Evolutionary conservation across 257 asterid species (phyloP), one percentile per base, ranked within the genome.

Genomic region (Jacaranda copaia): DNA sequence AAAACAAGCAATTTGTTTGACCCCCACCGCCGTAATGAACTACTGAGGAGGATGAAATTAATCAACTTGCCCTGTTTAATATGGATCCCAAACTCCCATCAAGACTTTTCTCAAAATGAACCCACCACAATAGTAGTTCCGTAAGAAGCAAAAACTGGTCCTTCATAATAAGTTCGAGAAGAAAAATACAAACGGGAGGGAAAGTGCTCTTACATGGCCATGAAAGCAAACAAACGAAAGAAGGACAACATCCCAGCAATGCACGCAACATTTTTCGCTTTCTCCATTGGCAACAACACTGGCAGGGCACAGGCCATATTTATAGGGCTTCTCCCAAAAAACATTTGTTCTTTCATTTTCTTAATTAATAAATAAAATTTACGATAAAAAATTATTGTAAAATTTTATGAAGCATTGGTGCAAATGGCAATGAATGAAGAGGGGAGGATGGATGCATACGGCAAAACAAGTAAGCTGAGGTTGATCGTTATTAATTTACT

Each of bases 1-100:
- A 2, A 42, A 42, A 42, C 46, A 4, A 42, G 8, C 46, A 42
- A 42, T 4, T 42, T 42, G 6, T 42, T 25, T 25, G 32, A 25
- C 32, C 32, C 32, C 32, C 8, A 0, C 46, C 8, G 5, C 1
- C 6, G 1, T 5, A 42, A 42, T 42, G 4, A 42, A 42, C 1
- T 42, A 42, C 8, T 42, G 5, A 42, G 8, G 5, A 42, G 8
- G 14, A 5, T 0, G n/a, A 4, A 15, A 53, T 15, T 5, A 15
- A 15, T 53, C 60, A 53, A 53, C 60, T 53, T 10, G 25, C 60
- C 60, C n/a, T n/a, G 9, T 53, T 16, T 53, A 53, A 53, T 15
- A 16, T 53, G 25, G 60, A 53, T 53, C 60, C 60, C 25, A 53
- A 53, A 25, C 60, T 53, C 14, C 60, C 60, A 53, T 53, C 60